Conservation (phyloP, 2,329 filamentous ascomycete species). For the Colletotrichum sp. region DNA sequence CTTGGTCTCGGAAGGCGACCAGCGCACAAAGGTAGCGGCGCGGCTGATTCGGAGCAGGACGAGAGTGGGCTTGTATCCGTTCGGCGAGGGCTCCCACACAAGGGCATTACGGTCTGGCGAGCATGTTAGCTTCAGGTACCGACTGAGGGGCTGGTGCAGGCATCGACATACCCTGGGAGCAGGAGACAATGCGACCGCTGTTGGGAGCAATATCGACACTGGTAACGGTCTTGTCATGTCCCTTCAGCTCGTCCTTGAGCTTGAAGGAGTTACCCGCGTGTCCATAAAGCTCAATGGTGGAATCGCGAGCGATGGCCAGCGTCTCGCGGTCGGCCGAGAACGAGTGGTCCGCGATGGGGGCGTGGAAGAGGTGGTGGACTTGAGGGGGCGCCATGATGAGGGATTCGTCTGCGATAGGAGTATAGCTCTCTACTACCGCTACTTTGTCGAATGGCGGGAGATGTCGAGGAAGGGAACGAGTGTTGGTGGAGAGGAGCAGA, state of each 20-base stretch:
- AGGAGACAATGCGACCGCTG: conserved; percentile 94
- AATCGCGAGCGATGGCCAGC: conserved; percentile 90
- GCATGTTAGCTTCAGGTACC: background rate
- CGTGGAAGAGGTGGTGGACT: conserved; percentile 96
- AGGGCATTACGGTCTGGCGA: conserved; percentile 88
- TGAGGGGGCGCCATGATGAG: conserved; percentile 80
- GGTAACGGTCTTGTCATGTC: conserved; percentile 96
- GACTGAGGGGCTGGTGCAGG: background rate
- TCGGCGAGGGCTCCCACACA: conserved; percentile 94
- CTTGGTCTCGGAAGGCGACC: conserved; percentile 96
- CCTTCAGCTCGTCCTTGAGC: conserved; percentile 90
- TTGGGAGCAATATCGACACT: conserved; percentile 93
- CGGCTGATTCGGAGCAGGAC: conserved; percentile 97
- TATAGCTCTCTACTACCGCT: conserved; percentile 93
- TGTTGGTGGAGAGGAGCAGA: background rate
- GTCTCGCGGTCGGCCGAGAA: conserved; percentile 92
- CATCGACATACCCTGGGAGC: conserved; percentile 78
- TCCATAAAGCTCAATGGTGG: conserved; percentile 86
- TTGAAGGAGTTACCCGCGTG: conserved; percentile 76
- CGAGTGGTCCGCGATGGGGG: conserved; percentile 95
- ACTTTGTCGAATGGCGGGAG: background rate
- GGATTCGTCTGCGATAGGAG: conserved; percentile 73
- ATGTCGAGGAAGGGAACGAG: background rate
- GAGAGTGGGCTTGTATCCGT: conserved; percentile 95
- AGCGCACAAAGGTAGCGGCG: conserved; percentile 94